Conservation (phyloP, 2,329 filamentous ascomycete genomes). For the Lecanicillium sp. region DNA sequence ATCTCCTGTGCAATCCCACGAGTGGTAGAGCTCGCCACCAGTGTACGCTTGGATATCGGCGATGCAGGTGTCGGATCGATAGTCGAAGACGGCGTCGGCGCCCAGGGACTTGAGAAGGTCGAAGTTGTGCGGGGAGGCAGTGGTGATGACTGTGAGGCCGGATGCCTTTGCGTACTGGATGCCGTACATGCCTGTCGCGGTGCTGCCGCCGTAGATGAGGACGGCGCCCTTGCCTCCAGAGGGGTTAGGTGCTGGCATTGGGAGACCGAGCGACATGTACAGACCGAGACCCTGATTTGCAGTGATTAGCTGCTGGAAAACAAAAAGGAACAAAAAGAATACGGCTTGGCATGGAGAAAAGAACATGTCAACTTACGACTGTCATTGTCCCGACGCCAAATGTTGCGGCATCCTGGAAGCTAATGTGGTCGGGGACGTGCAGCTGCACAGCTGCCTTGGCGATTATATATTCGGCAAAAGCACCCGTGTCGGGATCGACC, state of each 20-base stretch:
- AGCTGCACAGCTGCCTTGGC: constrained; percentile 33
- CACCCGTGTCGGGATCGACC: constrained; percentile 26
- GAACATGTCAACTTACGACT: constrained; percentile 18
- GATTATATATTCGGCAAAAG: constrained; percentile 30
- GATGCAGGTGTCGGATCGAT: constrained; percentile 8
- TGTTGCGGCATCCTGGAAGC: constrained; percentile 36
- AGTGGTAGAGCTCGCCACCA: background rate
- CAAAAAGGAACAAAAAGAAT: too few species aligned
- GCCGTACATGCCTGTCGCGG: constrained; percentile 44
- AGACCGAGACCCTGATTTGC: constrained; percentile 34
- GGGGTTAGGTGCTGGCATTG: constrained; percentile 34
- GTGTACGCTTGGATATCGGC: background rate
- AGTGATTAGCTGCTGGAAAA: too few species aligned
- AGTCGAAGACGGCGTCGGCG: constrained; percentile 24
- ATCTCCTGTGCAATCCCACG: background rate
- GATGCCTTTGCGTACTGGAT: constrained; percentile 30
- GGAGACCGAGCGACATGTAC: constrained; percentile 37
- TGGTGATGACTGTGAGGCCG: constrained; percentile 22
- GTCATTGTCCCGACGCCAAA: constrained; percentile 33
- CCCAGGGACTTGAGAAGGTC: constrained; percentile 20
- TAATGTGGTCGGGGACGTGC: constrained; percentile 35
- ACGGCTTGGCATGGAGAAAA: too few species aligned
- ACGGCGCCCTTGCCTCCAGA: constrained; percentile 26
- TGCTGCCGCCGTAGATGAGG: constrained; percentile 37
- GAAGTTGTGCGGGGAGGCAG: constrained; percentile 22